These are phyloP conservation scores for Hylodesmum podocarpum DNA, from an alignment of 306 rosid genomes.

Conservation along the genomic window DNA sequence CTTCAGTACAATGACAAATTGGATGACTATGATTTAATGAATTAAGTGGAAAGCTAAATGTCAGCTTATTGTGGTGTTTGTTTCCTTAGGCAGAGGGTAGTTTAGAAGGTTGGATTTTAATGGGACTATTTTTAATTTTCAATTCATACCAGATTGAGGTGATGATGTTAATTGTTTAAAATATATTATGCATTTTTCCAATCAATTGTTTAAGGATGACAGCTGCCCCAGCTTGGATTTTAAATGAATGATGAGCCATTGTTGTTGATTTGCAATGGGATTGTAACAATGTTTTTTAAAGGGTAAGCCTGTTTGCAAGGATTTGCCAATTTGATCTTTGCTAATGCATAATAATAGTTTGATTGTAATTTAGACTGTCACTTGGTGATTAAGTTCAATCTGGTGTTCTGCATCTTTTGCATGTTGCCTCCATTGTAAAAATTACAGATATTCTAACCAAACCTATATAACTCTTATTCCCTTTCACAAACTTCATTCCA, in stretches of 20 bases:
- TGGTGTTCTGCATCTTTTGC: not conserved
- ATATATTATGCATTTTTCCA: not conserved
- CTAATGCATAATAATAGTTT: not conserved
- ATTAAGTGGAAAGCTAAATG: not conserved
- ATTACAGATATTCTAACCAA: not conserved
- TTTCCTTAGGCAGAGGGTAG: not conserved
- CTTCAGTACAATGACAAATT: conserved; percentile 78
- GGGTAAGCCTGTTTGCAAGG: not conserved
- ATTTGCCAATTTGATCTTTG: not conserved
- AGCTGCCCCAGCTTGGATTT: not conserved
- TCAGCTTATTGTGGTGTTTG: not conserved
- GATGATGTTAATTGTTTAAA: not conserved
- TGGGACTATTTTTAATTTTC: not conserved
- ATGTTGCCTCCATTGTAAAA: not conserved
- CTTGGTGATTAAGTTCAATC: not conserved
- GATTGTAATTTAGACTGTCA: not conserved
- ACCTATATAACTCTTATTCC: too few relatives aligned
- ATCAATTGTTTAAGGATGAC: not conserved
- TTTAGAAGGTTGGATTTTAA: not conserved
- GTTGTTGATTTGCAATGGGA: not conserved
- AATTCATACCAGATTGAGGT: not conserved
- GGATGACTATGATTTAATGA: conserved; percentile 83
- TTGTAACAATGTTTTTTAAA: not conserved
- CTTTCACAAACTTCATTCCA: too few relatives aligned
- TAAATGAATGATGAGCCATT: not conserved